These are phyloP conservation scores for Apiospora kogelbergensis DNA, from an alignment of 2,329 filamentous ascomycete genomes.

Conservation along the genomic window DNA sequence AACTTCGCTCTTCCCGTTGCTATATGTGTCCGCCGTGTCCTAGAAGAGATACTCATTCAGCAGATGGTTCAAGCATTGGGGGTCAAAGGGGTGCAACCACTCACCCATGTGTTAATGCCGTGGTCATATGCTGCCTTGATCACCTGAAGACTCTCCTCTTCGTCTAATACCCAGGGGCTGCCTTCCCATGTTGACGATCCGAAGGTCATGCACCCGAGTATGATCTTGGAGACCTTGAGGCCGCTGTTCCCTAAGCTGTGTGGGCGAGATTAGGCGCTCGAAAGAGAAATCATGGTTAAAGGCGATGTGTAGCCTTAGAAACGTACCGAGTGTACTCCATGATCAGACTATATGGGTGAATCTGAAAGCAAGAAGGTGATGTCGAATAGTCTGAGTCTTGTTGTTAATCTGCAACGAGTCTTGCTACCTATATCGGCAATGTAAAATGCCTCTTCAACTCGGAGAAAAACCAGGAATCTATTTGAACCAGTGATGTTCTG, in stretches of 20 bases:
- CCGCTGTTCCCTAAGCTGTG: constrained; percentile 34
- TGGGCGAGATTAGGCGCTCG: background rate
- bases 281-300: background rate
- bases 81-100: background rate
- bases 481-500: background rate
- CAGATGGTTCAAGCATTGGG: too few relatives aligned
- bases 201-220: constrained; percentile 37
- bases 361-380: too few relatives aligned
- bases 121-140: constrained; percentile 40
- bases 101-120: constrained; percentile 41
- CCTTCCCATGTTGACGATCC: constrained; percentile 33
- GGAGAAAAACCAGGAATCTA: background rate
- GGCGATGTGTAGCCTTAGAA: background rate
- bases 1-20: constrained; percentile 61
- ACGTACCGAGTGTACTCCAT: background rate
- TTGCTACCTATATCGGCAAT: background rate
- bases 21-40: constrained; percentile 56
- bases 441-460: too few relatives aligned
- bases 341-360: background rate
- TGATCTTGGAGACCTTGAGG: constrained; percentile 41
- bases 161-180: constrained; percentile 34
- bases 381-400: background rate
- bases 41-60: constrained; percentile 8
- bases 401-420: background rate
- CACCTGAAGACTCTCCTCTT: constrained; percentile 36